Evolutionary conservation across 176 grass and related monocot species (phyloP).

Genomic region (Secale cereale): DNA sequence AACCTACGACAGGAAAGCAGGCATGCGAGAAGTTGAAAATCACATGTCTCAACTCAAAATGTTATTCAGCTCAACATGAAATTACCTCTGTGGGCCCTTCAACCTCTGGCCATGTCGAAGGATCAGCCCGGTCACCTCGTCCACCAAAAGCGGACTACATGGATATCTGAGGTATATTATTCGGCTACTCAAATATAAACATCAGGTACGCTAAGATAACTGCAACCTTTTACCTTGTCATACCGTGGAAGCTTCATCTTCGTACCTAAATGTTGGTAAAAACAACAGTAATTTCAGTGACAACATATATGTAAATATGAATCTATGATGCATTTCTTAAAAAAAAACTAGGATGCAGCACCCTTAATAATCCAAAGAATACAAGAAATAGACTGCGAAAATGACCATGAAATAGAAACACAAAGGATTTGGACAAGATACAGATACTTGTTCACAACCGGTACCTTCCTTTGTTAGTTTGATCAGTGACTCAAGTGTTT

Average conservation of each 20-base stretch:
- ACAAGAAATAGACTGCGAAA: neutral
- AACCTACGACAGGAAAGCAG: slow-evolving; percentile 54
- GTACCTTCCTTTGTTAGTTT: slow-evolving; percentile 96
- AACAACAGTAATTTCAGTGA: slow-evolving; percentile 28
- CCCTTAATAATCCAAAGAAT: neutral
- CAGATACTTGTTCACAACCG: slow-evolving; percentile 4
- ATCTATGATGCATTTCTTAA: neutral
- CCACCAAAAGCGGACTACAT: slow-evolving; percentile 93
- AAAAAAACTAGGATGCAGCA: neutral
- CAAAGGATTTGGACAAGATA: neutral
- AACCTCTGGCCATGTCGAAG: slow-evolving; percentile 85
- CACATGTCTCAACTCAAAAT: slow-evolving; percentile 6
- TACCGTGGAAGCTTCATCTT: slow-evolving; percentile 98
- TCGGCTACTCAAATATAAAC: slow-evolving; percentile 26
- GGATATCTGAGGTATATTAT: slow-evolving; percentile 39
- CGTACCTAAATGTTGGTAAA: slow-evolving; percentile 51
- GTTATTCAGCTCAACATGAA: neutral
- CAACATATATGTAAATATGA: neutral
- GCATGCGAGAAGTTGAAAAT: slow-evolving; percentile 22
- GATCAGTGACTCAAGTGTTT: slow-evolving; percentile 65
- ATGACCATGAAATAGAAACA: slow-evolving; percentile 14
- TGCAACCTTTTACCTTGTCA: slow-evolving; percentile 77
- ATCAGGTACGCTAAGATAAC: slow-evolving; percentile 18
- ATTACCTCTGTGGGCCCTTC: slow-evolving; percentile 87
- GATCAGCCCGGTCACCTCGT: slow-evolving; percentile 91